These are phyloP conservation scores for Didymella lethalis DNA, from an alignment of 2,329 filamentous ascomycete genomes.

Conservation along the genomic window DNA sequence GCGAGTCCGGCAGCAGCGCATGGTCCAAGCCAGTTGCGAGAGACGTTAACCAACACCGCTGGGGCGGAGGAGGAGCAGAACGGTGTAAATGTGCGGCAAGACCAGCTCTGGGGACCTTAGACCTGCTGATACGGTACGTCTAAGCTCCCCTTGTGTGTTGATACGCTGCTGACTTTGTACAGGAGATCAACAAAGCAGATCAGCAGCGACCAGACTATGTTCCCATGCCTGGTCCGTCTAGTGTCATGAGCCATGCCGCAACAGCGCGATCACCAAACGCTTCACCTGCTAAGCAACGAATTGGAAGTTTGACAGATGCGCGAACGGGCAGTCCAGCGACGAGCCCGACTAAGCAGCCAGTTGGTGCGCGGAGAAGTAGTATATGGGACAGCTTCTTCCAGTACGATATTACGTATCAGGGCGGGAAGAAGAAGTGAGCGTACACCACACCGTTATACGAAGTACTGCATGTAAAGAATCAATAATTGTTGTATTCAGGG, in stretches of 20 bases:
- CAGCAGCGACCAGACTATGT: slow-evolving; percentile 31
- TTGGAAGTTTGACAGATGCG: slow-evolving; percentile 30
- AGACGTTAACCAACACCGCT: slow-evolving; percentile 39
- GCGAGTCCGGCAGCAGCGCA: slow-evolving; percentile 44
- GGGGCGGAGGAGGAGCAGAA: slow-evolving; percentile 37
- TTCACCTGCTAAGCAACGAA: slow-evolving; percentile 29
- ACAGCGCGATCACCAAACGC: slow-evolving; percentile 23
- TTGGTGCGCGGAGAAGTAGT: slow-evolving; percentile 38
- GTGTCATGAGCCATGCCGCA: slow-evolving; percentile 16
- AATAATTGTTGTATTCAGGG: neutral
- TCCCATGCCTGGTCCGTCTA: slow-evolving; percentile 23
- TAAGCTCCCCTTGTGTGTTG: slow-evolving; percentile 35
- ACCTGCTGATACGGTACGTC: slow-evolving; percentile 42
- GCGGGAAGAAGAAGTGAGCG: slow-evolving; percentile 45
- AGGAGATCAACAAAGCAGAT: slow-evolving; percentile 8
- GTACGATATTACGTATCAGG: slow-evolving; percentile 51
- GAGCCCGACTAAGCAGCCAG: slow-evolving; percentile 33
- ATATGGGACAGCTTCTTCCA: slow-evolving; percentile 52
- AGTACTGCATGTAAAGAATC: slow-evolving; percentile 1
- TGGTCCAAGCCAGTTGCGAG: slow-evolving; percentile 45
- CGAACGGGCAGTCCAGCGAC: slow-evolving; percentile 31
- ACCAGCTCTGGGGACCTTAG: slow-evolving; percentile 56
- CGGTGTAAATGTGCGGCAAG: slow-evolving; percentile 53
- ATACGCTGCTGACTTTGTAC: slow-evolving; percentile 22
- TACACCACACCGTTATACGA: neutral